These are phyloP conservation scores for Cryphonectria japonica DNA, from an alignment of 2,329 filamentous ascomycete species.

Conservation along the genomic window DNA sequence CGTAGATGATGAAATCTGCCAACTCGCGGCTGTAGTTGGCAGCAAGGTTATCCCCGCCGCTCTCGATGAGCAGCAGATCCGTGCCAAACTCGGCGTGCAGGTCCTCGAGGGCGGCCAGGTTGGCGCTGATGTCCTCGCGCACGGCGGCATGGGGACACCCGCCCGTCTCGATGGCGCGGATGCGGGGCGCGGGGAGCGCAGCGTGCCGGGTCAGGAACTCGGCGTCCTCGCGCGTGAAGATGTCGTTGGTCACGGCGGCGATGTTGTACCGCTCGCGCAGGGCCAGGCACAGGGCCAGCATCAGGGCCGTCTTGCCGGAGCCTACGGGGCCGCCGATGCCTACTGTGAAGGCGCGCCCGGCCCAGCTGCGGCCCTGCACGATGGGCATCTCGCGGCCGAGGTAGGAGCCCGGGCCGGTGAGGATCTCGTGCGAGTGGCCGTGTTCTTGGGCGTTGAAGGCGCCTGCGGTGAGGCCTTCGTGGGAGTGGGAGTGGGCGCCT, in stretches of 20 bases:
- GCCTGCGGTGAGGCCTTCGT: slow-evolving; percentile 52
- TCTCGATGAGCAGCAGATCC: slow-evolving; percentile 91
- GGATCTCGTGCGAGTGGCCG: slow-evolving; percentile 94
- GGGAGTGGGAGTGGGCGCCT: slow-evolving; percentile 48
- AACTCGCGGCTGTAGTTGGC: slow-evolving; percentile 96
- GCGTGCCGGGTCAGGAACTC: slow-evolving; percentile 91
- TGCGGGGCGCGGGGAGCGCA: slow-evolving; percentile 80
- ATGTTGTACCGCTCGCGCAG: slow-evolving; percentile 83
- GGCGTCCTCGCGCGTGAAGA: slow-evolving; percentile 97
- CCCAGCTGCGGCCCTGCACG: slow-evolving; percentile 84
- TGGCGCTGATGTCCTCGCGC: slow-evolving; percentile 93
- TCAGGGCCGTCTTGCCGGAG: slow-evolving; percentile 95
- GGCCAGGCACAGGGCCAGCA: slow-evolving; percentile 88
- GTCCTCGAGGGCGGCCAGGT: slow-evolving; percentile 89
- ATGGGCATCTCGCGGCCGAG: slow-evolving; percentile 91
- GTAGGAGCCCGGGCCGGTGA: slow-evolving; percentile 90
- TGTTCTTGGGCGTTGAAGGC: slow-evolving; percentile 68
- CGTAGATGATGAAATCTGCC: slow-evolving; percentile 97
- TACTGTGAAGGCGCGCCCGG: slow-evolving; percentile 87
- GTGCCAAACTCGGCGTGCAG: slow-evolving; percentile 79
- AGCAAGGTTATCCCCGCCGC: slow-evolving; percentile 92
- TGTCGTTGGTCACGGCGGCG: slow-evolving; percentile 97
- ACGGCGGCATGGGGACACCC: slow-evolving; percentile 97
- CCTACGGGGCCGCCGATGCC: slow-evolving; percentile 99
- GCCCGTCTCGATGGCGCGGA: slow-evolving; percentile 95